A percentile compares a stretch with the other conserved stretches of the same genome.
These are phyloP conservation scores for Geotrichum cucujoidarum DNA, from an alignment of 1,139 yeast species.

Conservation along the genomic window DNA sequence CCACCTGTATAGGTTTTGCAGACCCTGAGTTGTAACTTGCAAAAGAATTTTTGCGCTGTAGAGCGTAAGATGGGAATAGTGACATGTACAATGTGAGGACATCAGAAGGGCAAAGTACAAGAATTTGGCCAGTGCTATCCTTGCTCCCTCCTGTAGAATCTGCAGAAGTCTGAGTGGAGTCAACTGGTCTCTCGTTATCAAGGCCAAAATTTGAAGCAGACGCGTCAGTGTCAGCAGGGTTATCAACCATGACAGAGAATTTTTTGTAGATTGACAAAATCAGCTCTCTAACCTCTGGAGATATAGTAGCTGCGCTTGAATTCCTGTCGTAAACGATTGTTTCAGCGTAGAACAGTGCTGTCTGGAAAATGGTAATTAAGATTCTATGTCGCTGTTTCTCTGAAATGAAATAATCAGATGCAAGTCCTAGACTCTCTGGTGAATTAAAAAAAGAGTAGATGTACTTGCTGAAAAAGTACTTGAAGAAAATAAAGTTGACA, in stretches of 20 bases:
- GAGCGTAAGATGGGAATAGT: conserved; percentile 28
- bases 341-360: conserved; percentile 11
- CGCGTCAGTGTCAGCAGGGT: background rate
- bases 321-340: conserved; percentile 8
- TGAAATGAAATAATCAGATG: conserved; percentile 26
- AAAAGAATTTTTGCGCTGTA: conserved; percentile 15
- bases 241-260: conserved; percentile 4
- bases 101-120: conserved; percentile 35
- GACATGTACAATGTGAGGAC: conserved; percentile 31
- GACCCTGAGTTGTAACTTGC: conserved; percentile 8
- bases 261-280: conserved; percentile 7
- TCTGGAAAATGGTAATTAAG: conserved; percentile 25
- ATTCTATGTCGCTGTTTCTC: conserved; percentile 29
- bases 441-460: conserved; percentile 23
- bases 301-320: conserved; percentile 1
- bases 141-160: conserved; percentile 8
- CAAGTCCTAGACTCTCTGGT: conserved; percentile 30
- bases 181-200: too few species aligned
- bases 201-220: conserved; percentile 1
- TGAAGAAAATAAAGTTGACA: conserved; percentile 24
- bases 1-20: conserved; percentile 15
- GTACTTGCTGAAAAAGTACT: conserved; percentile 28
- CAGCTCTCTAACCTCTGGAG: conserved; percentile 7
- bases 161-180: background rate
- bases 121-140: conserved; percentile 27